A percentile compares a stretch with the other conserved stretches of the same genome.
Conservation (phyloP, 441 rosid species). For the Daphne laureola region DNA sequence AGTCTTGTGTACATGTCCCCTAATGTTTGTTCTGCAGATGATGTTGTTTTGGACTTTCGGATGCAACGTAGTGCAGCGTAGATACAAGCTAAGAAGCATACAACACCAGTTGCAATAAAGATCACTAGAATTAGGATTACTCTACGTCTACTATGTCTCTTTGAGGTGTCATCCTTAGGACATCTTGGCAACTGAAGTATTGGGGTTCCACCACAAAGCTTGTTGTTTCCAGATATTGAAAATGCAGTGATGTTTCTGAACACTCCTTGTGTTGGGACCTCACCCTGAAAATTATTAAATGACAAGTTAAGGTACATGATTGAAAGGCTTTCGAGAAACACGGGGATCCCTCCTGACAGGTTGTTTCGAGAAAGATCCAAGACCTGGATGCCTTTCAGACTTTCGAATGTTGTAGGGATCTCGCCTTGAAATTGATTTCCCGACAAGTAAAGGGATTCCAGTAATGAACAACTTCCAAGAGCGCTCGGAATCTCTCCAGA, state of each 20-base stretch:
- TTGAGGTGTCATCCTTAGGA: not conserved
- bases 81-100: not conserved
- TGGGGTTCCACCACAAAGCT: constrained; percentile 25
- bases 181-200: constrained; percentile 18
- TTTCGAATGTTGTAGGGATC: not conserved
- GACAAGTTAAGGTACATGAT: not conserved
- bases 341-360: not conserved
- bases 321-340: not conserved
- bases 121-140: not conserved
- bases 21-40: not conserved
- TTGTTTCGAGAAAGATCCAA: not conserved
- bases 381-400: not conserved
- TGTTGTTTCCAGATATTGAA: constrained; percentile 13
- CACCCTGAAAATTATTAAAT: not conserved
- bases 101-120: not conserved
- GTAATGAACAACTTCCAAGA: not conserved
- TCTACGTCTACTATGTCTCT: not conserved
- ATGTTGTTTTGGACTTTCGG: not conserved
- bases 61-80: not conserved
- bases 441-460: not conserved
- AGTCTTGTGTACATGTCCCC: constrained; percentile 4
- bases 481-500: not conserved
- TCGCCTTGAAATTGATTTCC: not conserved
- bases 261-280: constrained; percentile 11
- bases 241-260: constrained; percentile 19